Evolutionary conservation across 192 early-diverging fungal species (phyloP).

Genomic region (Nowakowskiella sp.): DNA sequence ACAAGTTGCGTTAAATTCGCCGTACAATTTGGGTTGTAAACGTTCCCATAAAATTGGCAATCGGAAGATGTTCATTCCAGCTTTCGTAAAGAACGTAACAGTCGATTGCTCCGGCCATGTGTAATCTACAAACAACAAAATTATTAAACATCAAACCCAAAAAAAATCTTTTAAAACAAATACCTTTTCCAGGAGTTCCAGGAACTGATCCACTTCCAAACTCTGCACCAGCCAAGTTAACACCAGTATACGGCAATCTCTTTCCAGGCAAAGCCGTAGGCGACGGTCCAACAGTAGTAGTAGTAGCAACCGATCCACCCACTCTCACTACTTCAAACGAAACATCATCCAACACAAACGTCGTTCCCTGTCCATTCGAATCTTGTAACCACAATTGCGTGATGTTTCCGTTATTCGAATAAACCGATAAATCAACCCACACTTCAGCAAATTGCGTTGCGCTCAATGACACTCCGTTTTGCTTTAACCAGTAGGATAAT

Average conservation of each 20-base stretch:
- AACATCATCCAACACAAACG: not conserved
- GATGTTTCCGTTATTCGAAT: not conserved
- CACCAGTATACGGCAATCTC: not conserved
- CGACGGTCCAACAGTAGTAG: no score
- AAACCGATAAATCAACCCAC: not conserved
- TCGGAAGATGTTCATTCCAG: constrained; percentile 15
- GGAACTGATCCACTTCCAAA: not conserved
- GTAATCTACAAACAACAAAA: not conserved
- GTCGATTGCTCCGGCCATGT: not conserved
- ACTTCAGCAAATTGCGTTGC: not conserved
- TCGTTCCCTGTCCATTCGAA: not conserved
- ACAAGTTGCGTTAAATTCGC: no score
- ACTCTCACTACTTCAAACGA: no score
- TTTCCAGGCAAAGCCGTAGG: no score
- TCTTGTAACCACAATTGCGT: not conserved
- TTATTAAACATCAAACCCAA: not conserved
- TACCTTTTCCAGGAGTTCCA: not conserved
- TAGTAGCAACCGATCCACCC: no score
- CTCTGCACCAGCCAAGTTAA: not conserved
- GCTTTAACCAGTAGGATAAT: not conserved
- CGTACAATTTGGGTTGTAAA: no score
- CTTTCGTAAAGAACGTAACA: not conserved
- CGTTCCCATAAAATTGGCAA: constrained; percentile 18
- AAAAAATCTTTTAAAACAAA: not conserved
- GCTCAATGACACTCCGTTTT: not conserved